phyloP scores from a whole-genome alignment of 331 rosid genomes.

The Acacia concinna region DNA sequence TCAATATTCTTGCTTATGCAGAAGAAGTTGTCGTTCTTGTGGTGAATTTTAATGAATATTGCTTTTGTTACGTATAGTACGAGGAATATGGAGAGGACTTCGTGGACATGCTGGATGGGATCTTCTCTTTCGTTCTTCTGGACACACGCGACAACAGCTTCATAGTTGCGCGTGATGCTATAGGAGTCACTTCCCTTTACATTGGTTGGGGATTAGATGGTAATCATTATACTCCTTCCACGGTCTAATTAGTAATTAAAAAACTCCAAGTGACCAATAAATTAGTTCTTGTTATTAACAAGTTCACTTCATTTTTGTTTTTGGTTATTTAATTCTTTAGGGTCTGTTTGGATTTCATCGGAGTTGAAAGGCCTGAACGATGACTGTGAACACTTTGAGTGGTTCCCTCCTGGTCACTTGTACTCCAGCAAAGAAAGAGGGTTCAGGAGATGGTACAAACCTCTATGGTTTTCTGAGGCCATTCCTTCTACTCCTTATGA shows the following conservation, averaged over 20 bases:
- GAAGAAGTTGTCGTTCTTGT: not conserved
- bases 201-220: slow-evolving; percentile 98
- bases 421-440: slow-evolving; percentile 84
- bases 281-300: not conserved
- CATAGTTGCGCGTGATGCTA: slow-evolving; percentile 88
- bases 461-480: slow-evolving; percentile 84
- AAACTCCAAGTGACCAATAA: not conserved
- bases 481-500: slow-evolving; percentile 89
- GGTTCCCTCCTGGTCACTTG: slow-evolving; percentile 87
- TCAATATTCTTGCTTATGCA: not conserved
- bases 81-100: slow-evolving; percentile 85
- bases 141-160: slow-evolving; percentile 95
- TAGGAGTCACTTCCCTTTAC: slow-evolving; percentile 92
- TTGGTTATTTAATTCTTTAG: slow-evolving; percentile 36
- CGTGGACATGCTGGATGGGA: slow-evolving; percentile 88
- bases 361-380: slow-evolving; percentile 84
- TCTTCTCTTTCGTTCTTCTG: slow-evolving; percentile 80
- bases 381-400: slow-evolving; percentile 85
- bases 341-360: slow-evolving; percentile 91
- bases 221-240: slow-evolving; percentile 16
- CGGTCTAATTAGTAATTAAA: not conserved
- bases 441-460: slow-evolving; percentile 86
- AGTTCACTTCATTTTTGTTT: not conserved
- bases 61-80: slow-evolving; percentile 45
- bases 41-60: not conserved